Evolutionary conservation across 1,284 basidiomycete genomes (phyloP), one percentile per base, ranked within the genome.

Genomic region (Schizophyllum amplum): DNA sequence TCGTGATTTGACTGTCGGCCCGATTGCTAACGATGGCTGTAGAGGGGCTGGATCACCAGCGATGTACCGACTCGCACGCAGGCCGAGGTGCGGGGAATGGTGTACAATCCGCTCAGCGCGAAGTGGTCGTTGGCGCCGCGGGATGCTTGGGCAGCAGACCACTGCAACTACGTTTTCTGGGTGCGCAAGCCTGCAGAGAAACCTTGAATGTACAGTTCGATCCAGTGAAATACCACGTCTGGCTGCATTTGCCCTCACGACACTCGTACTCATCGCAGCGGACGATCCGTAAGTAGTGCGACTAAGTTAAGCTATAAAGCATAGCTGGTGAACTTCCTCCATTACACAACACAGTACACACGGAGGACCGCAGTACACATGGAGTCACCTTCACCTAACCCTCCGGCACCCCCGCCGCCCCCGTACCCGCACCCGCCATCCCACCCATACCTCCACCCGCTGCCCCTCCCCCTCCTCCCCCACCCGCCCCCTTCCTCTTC

Each of bases 131-230:
- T 96, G 21, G 79, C 80, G 57, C 78, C 85, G 4, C 74, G 83
- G 25, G 76, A 73, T 24, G 73, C 76, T n/a, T 82, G 80, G 74
- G 83, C 80, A 33, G 79, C 81, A 9, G 79, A 86, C 59, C 83
- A 84, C 56, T 88, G 86, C 67, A 92, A 90, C 66, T 92, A 92
- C 69, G 61, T 92, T 59, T 90, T 92, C 69, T 92, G 89, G 89
- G 84, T 84, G 17, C 76, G 88, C 25, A 86, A 81, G 62, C 87
- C 88, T 52, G 48, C 17, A 42, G 33, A 42, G 33, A 42, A 17
- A 9, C 11, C 11, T 9, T 42, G 33, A 42, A 42, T 42, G 33
- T 17, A 42, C 7, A n/a, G n/a, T n/a, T n/a, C n/a, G n/a, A n/a
- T n/a, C n/a, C n/a, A n/a, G n/a, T n/a, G n/a, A n/a, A n/a, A n/a